Evolutionary conservation across 495 filamentous ascomycete genomes (phyloP), one percentile per base, ranked within the genome.

Genomic region (Daldinia vernicosa): DNA sequence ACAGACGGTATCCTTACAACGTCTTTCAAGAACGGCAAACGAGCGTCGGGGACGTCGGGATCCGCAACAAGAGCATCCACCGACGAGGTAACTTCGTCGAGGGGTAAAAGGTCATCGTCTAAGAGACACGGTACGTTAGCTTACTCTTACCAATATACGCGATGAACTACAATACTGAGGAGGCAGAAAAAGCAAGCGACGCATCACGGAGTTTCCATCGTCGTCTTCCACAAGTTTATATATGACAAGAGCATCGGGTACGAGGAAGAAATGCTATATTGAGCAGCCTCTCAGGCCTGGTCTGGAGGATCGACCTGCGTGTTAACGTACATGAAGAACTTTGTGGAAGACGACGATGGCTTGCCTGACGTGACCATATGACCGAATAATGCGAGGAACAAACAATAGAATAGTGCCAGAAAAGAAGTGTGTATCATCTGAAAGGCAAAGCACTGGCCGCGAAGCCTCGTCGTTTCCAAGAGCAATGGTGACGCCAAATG

Each of bases 271-370:
- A 84, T 83, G 80, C 78, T 87, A 80, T 86, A 85, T 87, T 84
- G 75, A 78, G 80, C 79, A 82, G 80, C 82, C 69, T 75, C 76
- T 77, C 73, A 78, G 77, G 74, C 67, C 63, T 72, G 71, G 79
- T 79, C 75, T 76, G 71, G 75, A 77, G 82, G 79, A 78, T 81
- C 79, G 81, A 79, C 78, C 72, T 77, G 78, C 75, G 78, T 77
- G 82, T 87, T 93, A 93, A 93, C 91, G 89, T 94, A 94, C 91
- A 94, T 90, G 84, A 86, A 80, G 70, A 79, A 76, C 82, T 84
- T 83, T 86, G 85, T 84, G 81, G 83, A 89, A 87, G 86, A 87
- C 86, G 87, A 88, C 85, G 87, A 88, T 86, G 85, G 85, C 85
- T 82, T 84, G 84, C 82, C 84, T 84, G 84, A 82, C 78, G 82